Conservation (phyloP, 1,284 basidiomycete genomes). For the Paramarasmius palmivorus region DNA sequence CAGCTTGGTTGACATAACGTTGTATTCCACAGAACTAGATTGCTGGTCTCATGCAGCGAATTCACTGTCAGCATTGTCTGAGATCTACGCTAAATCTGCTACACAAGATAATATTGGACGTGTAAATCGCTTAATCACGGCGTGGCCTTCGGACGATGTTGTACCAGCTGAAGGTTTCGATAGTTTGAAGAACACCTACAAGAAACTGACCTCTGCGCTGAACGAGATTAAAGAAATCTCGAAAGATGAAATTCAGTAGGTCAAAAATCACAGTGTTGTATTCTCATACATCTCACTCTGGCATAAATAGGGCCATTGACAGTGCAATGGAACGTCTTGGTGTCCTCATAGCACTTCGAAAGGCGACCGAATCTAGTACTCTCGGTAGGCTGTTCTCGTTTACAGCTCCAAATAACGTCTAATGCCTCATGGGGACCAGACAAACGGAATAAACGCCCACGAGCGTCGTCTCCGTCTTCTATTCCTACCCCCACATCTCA, state of each 20-base stretch:
- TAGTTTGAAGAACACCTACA: constrained; percentile 59
- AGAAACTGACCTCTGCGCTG: constrained; percentile 60
- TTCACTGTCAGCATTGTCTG: constrained; percentile 54
- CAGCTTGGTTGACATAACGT: not conserved
- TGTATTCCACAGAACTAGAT: constrained; percentile 53
- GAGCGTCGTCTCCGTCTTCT: constrained; percentile 63
- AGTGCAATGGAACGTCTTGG: constrained; percentile 67
- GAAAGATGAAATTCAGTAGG: constrained; percentile 66
- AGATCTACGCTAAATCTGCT: constrained; percentile 48
- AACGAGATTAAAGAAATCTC: constrained; percentile 60
- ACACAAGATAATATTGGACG: constrained; percentile 63
- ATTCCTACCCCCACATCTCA: constrained; percentile 42
- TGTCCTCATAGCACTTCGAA: constrained; percentile 69
- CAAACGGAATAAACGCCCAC: constrained; percentile 74
- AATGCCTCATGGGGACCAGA: constrained; percentile 36
- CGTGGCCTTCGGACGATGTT: constrained; percentile 71
- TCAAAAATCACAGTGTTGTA: constrained; percentile 16
- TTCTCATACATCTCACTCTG: constrained; percentile 4
- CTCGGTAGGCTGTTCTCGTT: constrained; percentile 44
- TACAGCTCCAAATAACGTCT: not conserved
- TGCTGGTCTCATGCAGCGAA: constrained; percentile 68
- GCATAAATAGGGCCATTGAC: constrained; percentile 58
- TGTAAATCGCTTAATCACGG: constrained; percentile 67
- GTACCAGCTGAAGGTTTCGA: constrained; percentile 67
- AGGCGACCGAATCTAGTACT: constrained; percentile 59